phyloP scores from a whole-genome alignment of 2,329 filamentous ascomycete genomes.

The Nemania diffusa region DNA sequence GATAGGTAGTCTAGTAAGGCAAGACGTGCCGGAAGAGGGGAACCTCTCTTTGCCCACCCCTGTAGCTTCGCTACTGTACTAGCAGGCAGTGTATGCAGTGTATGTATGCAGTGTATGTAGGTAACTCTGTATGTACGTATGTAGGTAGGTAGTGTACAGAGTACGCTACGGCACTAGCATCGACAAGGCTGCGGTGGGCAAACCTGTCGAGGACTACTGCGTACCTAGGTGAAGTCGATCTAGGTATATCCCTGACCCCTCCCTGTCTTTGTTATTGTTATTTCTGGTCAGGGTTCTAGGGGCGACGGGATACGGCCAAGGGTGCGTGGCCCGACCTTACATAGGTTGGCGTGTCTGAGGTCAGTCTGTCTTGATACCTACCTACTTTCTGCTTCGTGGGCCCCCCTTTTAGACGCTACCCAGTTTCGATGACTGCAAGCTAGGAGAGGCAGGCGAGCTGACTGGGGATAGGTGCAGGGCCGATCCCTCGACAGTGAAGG shows the following conservation, averaged over 20 bases:
- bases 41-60: constrained; percentile 45
- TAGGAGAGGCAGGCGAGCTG: constrained; percentile 45
- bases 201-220: constrained; percentile 44
- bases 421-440: constrained; percentile 43
- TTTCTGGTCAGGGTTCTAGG: constrained; percentile 43
- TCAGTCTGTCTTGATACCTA: constrained; percentile 37
- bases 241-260: constrained; percentile 43
- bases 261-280: constrained; percentile 19
- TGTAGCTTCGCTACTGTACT: no score
- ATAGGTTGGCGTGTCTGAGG: constrained; percentile 47
- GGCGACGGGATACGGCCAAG: constrained; percentile 37
- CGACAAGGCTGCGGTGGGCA: constrained; percentile 48
- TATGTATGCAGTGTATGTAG: no score
- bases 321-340: constrained; percentile 44
- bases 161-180: no score
- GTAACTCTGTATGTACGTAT: no score
- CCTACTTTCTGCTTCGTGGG: constrained; percentile 41
- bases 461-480: constrained; percentile 47
- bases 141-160: no score
- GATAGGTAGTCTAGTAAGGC: constrained; percentile 14
- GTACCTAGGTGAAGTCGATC: constrained; percentile 41
- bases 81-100: no score
- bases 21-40: constrained; percentile 42
- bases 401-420: constrained; percentile 39
- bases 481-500: constrained; percentile 46